Percentiles rank a stretch among this genome's conserved stretches.
phyloP scores from a whole-genome alignment of 176 grass and related monocot species.

The Phoenix roebelenii region DNA sequence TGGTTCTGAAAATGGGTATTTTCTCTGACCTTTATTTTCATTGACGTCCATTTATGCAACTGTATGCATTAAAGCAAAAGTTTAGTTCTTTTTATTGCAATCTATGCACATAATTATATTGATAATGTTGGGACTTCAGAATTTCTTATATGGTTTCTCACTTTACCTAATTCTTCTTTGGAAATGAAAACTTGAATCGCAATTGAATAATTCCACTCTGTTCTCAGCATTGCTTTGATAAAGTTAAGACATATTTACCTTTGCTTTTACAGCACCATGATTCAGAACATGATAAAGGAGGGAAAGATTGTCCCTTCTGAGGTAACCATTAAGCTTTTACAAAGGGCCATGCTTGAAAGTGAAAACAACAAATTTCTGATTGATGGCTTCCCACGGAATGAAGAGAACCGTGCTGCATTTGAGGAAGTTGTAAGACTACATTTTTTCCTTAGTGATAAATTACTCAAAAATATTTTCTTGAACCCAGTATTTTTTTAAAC shows the following conservation, averaged over 20 bases:
- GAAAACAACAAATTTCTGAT: constrained; percentile 77
- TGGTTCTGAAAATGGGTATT: constrained; percentile 75
- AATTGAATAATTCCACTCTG: no score
- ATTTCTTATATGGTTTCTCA: no score
- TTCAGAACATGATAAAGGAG: constrained; percentile 96
- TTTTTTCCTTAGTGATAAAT: no score
- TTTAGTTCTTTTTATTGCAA: not conserved
- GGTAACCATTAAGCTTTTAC: constrained; percentile 83
- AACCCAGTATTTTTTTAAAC: not conserved
- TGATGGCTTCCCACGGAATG: constrained; percentile 83
- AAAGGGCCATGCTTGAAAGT: constrained; percentile 66
- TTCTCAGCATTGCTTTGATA: no score
- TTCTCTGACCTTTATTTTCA: not conserved
- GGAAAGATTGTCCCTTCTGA: constrained; percentile 89
- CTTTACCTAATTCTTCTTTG: no score
- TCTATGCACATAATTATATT: not conserved
- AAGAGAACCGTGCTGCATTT: constrained; percentile 88
- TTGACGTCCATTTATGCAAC: no score
- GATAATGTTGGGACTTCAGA: no score
- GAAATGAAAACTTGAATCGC: no score
- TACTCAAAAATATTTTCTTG: not conserved
- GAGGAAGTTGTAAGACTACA: constrained; percentile 57
- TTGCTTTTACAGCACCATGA: constrained; percentile 63
- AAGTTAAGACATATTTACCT: not conserved
- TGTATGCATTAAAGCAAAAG: no score